Percentiles rank a stretch among this genome's conserved stretches.
Conservation (phyloP, 768 basidiomycete species). For the Calocera cornea region DNA sequence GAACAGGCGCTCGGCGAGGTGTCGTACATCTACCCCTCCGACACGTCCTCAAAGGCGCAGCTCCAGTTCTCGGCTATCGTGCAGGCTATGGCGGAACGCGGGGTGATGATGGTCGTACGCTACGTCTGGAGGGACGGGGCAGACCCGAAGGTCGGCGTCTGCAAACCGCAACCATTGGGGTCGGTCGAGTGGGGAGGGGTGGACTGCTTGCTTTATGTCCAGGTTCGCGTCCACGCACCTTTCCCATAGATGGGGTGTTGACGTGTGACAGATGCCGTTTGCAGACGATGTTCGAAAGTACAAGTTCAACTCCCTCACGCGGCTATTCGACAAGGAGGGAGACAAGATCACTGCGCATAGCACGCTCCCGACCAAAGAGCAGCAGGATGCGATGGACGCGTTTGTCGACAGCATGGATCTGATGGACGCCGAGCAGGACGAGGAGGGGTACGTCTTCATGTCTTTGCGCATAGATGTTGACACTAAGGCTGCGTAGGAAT, state of each 20-base stretch:
- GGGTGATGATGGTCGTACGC: constrained; percentile 63
- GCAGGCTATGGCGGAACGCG: constrained; percentile 57
- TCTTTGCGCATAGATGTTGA: neutral
- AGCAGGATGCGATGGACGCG: constrained; percentile 67
- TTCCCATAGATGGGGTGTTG: neutral
- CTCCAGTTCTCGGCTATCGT: constrained; percentile 78
- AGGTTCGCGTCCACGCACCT: constrained; percentile 34
- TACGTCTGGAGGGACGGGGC: constrained; percentile 60
- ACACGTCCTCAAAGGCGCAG: constrained; percentile 50
- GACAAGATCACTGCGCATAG: constrained; percentile 62
- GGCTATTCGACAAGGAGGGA: constrained; percentile 52
- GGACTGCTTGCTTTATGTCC: constrained; percentile 74
- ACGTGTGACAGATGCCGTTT: constrained; percentile 63
- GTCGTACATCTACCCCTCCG: constrained; percentile 71
- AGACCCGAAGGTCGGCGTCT: constrained; percentile 78
- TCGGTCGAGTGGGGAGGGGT: constrained; percentile 48
- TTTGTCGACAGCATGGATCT: constrained; percentile 87
- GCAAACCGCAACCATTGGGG: constrained; percentile 20
- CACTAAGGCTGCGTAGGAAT: constrained; percentile 29
- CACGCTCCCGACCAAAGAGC: constrained; percentile 65
- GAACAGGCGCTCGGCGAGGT: constrained; percentile 75
- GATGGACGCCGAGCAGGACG: constrained; percentile 58
- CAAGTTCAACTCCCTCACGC: constrained; percentile 67
- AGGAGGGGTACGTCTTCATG: constrained; percentile 44
- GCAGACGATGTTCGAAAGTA: constrained; percentile 86